phyloP scores from a whole-genome alignment of 1,284 basidiomycete genomes.

The Ceraceosorus bombacis region DNA sequence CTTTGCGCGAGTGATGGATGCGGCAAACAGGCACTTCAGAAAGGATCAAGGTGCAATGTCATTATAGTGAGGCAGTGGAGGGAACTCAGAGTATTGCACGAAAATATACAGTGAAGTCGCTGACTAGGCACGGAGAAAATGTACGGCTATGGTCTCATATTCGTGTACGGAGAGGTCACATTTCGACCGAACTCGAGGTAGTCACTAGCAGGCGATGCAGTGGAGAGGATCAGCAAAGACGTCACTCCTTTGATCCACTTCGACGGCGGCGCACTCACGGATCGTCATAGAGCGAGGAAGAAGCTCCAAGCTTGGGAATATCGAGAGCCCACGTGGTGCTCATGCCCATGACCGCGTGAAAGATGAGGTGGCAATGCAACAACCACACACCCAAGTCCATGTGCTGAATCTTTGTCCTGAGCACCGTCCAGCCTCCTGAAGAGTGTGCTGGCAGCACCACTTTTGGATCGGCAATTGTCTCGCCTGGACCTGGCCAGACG shows the following conservation, averaged over 20 bases:
- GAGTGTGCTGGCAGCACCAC: conserved; percentile 11
- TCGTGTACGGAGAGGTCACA: neutral
- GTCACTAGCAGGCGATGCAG: neutral
- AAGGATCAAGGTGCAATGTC: too few species aligned
- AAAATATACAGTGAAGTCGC: too few species aligned
- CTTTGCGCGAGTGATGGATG: too few species aligned
- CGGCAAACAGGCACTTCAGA: too few species aligned
- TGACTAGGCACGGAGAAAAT: too few species aligned
- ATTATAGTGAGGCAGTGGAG: too few species aligned
- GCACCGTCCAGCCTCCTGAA: conserved; percentile 26
- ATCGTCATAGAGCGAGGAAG: too few species aligned
- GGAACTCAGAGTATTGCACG: too few species aligned
- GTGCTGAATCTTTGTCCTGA: conserved; percentile 21
- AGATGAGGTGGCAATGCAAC: conserved; percentile 27
- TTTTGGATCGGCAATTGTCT: conserved; percentile 12
- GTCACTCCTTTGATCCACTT: neutral
- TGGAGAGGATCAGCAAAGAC: neutral
- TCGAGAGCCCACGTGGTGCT: conserved; percentile 20
- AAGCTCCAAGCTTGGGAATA: conserved; percentile 4
- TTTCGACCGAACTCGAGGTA: conserved; percentile 1
- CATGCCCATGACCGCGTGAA: conserved; percentile 37
- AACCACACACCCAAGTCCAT: conserved; percentile 18
- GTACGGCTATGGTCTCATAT: too few species aligned
- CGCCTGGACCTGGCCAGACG: conserved; percentile 25
- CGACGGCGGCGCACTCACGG: neutral